Conservation (phyloP, 768 basidiomycete genomes). For the Tylopilus rubrobrunneus region DNA sequence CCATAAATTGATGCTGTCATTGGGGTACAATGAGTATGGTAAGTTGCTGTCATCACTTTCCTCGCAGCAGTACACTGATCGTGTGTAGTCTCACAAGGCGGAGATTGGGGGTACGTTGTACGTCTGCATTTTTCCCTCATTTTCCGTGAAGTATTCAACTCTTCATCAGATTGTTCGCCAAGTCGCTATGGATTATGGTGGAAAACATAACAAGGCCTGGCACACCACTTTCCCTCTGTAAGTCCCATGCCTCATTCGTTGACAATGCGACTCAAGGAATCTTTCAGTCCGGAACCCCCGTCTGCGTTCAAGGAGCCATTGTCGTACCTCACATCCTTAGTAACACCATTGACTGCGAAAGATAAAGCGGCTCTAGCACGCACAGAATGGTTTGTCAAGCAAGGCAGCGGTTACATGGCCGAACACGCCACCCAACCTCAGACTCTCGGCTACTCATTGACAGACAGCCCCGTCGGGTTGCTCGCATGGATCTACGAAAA, state of each 20-base stretch:
- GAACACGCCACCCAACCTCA: slow-evolving; percentile 42
- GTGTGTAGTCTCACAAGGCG: slow-evolving; percentile 42
- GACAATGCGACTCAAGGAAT: background rate
- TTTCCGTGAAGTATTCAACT: too few species aligned
- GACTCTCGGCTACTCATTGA: slow-evolving; percentile 48
- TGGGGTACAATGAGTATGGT: slow-evolving; percentile 51
- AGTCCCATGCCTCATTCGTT: slow-evolving; percentile 7
- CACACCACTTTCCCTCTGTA: slow-evolving; percentile 48
- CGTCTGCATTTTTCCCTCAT: slow-evolving; percentile 1
- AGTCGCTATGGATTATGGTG: slow-evolving; percentile 34
- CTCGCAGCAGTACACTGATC: background rate
- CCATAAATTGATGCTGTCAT: slow-evolving; percentile 40
- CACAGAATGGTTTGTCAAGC: slow-evolving; percentile 12
- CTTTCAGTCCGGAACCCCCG: slow-evolving; percentile 23
- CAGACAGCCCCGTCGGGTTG: slow-evolving; percentile 53
- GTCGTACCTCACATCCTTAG: slow-evolving; percentile 14
- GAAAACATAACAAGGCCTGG: slow-evolving; percentile 46
- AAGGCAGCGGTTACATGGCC: slow-evolving; percentile 29
- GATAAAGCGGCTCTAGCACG: slow-evolving; percentile 25
- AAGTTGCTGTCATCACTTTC: background rate
- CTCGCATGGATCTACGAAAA: slow-evolving; percentile 53
- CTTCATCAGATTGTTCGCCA: slow-evolving; percentile 27
- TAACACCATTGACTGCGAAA: slow-evolving; percentile 23
- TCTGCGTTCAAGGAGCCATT: slow-evolving; percentile 19
- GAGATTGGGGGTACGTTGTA: slow-evolving; percentile 45